Conservation (phyloP, 176 grass and related monocot genomes). For the Bromus sterilis region DNA sequence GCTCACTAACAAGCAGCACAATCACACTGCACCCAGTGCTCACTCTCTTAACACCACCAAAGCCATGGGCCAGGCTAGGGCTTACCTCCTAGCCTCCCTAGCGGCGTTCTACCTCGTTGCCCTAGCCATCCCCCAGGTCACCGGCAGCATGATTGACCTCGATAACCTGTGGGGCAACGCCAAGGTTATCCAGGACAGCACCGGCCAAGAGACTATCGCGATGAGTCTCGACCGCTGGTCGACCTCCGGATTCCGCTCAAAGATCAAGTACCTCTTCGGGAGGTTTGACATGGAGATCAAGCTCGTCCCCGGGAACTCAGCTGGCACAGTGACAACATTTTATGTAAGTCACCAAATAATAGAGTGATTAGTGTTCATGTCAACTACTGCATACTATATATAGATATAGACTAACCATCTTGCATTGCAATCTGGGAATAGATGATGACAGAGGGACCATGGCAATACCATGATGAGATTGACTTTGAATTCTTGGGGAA, state of each 20-base stretch:
- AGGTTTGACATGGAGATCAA: conserved; percentile 60
- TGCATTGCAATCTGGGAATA: conserved; percentile 3
- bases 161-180: conserved; percentile 39
- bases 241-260: conserved; percentile 40
- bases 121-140: neutral
- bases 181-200: neutral
- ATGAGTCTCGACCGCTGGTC: conserved; percentile 29
- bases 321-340: conserved; percentile 56
- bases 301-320: conserved; percentile 52
- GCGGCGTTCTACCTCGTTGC: conserved; percentile 11
- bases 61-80: conserved; percentile 51
- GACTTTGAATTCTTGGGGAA: conserved; percentile 80
- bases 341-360: conserved; percentile 47
- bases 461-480: conserved; percentile 54
- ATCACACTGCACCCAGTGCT: neutral
- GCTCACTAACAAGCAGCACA: neutral
- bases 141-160: conserved; percentile 9
- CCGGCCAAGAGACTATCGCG: conserved; percentile 22
- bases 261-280: conserved; percentile 39
- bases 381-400: conserved; percentile 4
- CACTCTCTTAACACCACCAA: neutral
- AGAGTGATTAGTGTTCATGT: neutral
- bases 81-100: conserved; percentile 38
- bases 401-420: conserved; percentile 25
- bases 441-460: conserved; percentile 30